phyloP scores from a whole-genome alignment of 495 filamentous ascomycete species.

The Neurospora sp. region DNA sequence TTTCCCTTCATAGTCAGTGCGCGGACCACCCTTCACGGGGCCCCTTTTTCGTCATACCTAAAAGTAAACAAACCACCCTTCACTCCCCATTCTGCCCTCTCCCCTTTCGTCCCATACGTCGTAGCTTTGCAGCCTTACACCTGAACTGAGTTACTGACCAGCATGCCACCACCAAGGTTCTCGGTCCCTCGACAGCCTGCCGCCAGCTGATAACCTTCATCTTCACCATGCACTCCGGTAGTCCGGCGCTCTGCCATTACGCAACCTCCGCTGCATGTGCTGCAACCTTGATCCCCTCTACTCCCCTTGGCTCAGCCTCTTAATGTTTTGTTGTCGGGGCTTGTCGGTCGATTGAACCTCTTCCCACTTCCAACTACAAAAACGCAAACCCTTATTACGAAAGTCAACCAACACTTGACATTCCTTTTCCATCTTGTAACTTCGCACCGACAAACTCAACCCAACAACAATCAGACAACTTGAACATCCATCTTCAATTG shows the following conservation, averaged over 20 bases:
- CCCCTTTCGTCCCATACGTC: neutral
- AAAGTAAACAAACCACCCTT: neutral
- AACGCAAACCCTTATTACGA: neutral
- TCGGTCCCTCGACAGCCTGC: neutral
- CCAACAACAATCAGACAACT: neutral
- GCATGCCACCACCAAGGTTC: neutral
- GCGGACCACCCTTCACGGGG: neutral
- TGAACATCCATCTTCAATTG: neutral
- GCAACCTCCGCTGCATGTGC: neutral
- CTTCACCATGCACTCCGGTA: neutral
- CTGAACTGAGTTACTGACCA: neutral
- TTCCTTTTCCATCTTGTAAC: neutral
- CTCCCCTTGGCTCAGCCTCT: neutral
- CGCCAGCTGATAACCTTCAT: neutral
- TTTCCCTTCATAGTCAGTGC: neutral
- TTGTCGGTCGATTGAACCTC: neutral
- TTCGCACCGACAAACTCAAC: neutral
- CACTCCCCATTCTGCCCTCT: neutral
- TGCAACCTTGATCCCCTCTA: neutral
- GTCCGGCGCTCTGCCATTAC: neutral
- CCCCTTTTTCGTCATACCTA: neutral
- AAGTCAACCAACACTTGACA: neutral
- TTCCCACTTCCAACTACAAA: neutral
- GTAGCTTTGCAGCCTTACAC: neutral
- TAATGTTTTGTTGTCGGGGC: neutral